Base-by-base conservation (phyloP, 2,329 filamentous ascomycete genomes). In the Beauveria asiatica region DNA sequence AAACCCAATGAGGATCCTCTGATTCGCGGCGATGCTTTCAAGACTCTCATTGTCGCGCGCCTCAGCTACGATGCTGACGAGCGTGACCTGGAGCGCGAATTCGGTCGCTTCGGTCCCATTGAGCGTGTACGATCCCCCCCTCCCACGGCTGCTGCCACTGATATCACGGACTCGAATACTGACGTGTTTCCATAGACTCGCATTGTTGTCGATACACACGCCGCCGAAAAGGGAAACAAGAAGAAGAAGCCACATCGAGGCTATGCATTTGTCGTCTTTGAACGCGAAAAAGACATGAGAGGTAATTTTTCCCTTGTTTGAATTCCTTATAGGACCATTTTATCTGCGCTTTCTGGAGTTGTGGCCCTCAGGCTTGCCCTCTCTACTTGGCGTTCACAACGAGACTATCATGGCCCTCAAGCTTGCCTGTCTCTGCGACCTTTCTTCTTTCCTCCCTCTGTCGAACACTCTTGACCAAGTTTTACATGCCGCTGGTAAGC, bases 211-310 rank as follows among this genome's bases (percentile, higher is more conserved):
- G 88, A 96, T 72, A 87, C 85, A 5, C 85, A 90, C 67, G 82
- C 85, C 63, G 76, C 82, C 66, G 83, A 83, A 70, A 88, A 82
- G 73, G 84, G 81, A 60, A 89, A 87, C 69, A 91, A 92, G 76
- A 87, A 90, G 71, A 88, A 88, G 71, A 92, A 92, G 77, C 78
- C 87, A 55, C 90, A 95, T 70, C 83, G 88, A 69, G 94, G 94
- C 63, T 99, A 99, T 74, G 94, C 91, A 63, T 99, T 99, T 72
- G 88, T 99, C 67, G 90, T 97, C 59, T 99, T 93, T 72, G 93
- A 97, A 76, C 88, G 90, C 73, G 94, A 97, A 77, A 92, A 93
- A 76, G 94, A 97, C 73, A 97, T 97, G 92, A 95, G 95, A 91
- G 92, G 92, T 97, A 95, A 85, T 49, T 52, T 59, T 59, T 72